Conservation (phyloP, 1,284 basidiomycete species). For the Ceratobasidium sp. region DNA sequence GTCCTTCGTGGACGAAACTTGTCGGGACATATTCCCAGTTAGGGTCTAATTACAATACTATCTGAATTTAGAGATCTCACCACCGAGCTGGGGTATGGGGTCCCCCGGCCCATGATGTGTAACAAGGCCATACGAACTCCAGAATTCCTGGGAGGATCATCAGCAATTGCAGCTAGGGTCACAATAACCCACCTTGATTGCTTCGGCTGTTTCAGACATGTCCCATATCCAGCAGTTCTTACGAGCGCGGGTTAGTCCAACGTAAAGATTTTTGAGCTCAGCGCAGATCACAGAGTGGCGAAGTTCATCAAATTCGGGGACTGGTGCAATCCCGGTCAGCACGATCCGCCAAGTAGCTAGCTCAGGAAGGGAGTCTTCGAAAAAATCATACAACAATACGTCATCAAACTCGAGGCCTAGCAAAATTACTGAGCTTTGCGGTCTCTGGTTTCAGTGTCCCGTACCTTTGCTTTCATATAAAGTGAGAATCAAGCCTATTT, state of each 20-base stretch:
- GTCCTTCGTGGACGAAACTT: conserved; percentile 53
- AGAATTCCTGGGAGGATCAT: conserved; percentile 47
- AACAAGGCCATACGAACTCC: conserved; percentile 55
- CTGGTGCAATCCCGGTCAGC: neutral
- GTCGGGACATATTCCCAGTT: too few relatives aligned
- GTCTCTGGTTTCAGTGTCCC: conserved; percentile 47
- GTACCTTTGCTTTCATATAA: conserved; percentile 73
- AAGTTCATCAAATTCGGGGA: conserved; percentile 5
- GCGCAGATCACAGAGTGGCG: conserved; percentile 3
- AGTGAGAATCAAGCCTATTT: conserved; percentile 69
- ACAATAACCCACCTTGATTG: neutral
- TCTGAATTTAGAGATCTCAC: neutral
- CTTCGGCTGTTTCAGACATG: neutral
- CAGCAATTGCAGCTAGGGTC: neutral
- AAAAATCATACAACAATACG: neutral
- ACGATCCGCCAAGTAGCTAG: too few relatives aligned
- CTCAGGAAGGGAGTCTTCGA: neutral
- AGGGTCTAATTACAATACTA: neutral
- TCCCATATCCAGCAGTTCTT: conserved; percentile 9
- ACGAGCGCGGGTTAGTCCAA: too few relatives aligned
- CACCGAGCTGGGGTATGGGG: conserved; percentile 59
- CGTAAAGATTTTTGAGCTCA: conserved; percentile 34
- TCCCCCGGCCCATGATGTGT: conserved; percentile 55
- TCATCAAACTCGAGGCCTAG: neutral
- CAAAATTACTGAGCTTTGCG: neutral